Percentiles rank a stretch among this genome's conserved stretches.
phyloP scores from a whole-genome alignment of 2,329 filamentous ascomycete species.

The Chaetomium sp. region DNA sequence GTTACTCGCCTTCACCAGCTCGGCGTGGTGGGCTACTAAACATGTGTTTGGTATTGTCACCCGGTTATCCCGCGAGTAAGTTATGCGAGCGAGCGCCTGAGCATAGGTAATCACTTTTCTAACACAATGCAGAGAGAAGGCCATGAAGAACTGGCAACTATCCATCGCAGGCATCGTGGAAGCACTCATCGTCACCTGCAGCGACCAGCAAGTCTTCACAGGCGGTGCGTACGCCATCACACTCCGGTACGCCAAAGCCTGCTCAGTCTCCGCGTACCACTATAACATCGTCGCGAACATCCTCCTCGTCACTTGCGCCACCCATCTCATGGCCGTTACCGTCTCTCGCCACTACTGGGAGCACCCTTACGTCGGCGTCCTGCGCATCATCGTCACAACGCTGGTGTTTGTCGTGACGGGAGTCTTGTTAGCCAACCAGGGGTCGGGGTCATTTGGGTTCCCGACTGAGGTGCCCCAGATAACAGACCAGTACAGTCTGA shows the following conservation, averaged over 20 bases:
- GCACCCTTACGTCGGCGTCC: conserved; percentile 24
- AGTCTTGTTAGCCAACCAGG: conserved; percentile 29
- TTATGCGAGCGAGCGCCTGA: no score
- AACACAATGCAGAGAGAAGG: conserved; percentile 11
- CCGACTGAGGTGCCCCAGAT: conserved; percentile 25
- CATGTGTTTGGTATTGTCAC: conserved; percentile 12
- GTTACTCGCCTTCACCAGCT: conserved; percentile 13
- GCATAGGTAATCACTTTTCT: no score
- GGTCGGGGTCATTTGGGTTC: conserved; percentile 21
- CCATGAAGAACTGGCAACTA: conserved; percentile 8
- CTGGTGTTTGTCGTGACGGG: conserved; percentile 29
- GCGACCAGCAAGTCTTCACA: conserved; percentile 34
- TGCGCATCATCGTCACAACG: conserved; percentile 28
- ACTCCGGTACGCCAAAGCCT: conserved; percentile 30
- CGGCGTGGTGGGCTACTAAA: conserved; percentile 18
- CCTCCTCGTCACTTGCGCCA: conserved; percentile 32
- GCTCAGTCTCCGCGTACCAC: conserved; percentile 32
- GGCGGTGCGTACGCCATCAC: conserved; percentile 32
- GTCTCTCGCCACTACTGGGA: conserved; percentile 32
- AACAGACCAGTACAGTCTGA: conserved; percentile 15
- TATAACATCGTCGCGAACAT: conserved; percentile 34
- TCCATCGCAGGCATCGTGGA: conserved; percentile 28
- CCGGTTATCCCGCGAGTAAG: conserved; percentile 11
- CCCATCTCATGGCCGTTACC: conserved; percentile 31
- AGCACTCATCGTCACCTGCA: conserved; percentile 29